Evolutionary conservation across 2,329 filamentous ascomycete species (phyloP).

Genomic region (Nemania sp.): DNA sequence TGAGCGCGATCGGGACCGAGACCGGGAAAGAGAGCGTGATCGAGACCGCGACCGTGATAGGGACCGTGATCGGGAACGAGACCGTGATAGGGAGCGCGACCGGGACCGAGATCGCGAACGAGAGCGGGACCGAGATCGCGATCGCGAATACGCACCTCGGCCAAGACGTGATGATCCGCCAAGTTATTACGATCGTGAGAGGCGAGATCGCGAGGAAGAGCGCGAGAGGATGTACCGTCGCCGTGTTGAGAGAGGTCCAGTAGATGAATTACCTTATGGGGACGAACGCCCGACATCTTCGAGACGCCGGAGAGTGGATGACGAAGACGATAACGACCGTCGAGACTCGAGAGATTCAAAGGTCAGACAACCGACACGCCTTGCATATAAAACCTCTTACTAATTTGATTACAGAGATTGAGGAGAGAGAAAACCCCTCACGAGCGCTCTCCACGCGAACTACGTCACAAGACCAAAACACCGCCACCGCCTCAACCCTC

Average conservation of each 20-base stretch:
- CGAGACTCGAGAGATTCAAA: constrained; percentile 70
- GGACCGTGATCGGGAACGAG: constrained; percentile 41
- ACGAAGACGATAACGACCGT: constrained; percentile 70
- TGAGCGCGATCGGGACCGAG: constrained; percentile 48
- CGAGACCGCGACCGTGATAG: constrained; percentile 44
- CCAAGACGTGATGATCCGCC: constrained; percentile 63
- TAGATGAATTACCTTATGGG: constrained; percentile 90
- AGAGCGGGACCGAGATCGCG: constrained; percentile 46
- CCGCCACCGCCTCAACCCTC: constrained; percentile 47
- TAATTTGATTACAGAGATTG: constrained; percentile 52
- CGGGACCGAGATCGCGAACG: constrained; percentile 44
- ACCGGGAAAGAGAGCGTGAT: constrained; percentile 47
- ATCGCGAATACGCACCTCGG: constrained; percentile 55
- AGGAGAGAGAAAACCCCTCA: constrained; percentile 61
- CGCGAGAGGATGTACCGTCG: constrained; percentile 86
- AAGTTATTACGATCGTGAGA: constrained; percentile 80
- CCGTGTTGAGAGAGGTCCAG: constrained; percentile 66
- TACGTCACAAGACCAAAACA: constrained; percentile 59
- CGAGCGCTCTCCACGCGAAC: constrained; percentile 65
- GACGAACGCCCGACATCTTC: constrained; percentile 68
- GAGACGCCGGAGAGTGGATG: constrained; percentile 77
- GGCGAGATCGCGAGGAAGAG: constrained; percentile 86
- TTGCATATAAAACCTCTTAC: constrained; percentile 10
- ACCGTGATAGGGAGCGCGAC: constrained; percentile 42
- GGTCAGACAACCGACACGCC: constrained; percentile 44